Base-by-base conservation (phyloP, 768 basidiomycete species). In the Galerina sulciceps region DNA sequence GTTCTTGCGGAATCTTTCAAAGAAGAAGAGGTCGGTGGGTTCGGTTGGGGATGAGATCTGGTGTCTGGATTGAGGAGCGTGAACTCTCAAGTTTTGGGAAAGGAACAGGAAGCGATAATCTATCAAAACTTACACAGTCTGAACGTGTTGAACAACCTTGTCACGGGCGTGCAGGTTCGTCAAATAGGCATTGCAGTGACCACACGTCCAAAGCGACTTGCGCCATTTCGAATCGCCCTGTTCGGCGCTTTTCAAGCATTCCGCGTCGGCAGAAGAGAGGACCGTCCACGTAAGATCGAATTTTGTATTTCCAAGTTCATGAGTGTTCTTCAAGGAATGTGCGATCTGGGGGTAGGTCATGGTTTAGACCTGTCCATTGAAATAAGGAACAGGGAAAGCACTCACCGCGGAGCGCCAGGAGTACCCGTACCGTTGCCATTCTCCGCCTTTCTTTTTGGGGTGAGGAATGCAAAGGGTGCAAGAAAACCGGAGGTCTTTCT, bases 371-470 rank as follows among this genome's bases (percentile, higher is more conserved):
- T 31, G 20, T n/a, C 35, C 36, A 3, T 23, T n/a, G 2, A 42
- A 18, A 22, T 51, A 37, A 14, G 17, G 38, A 17, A 35, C 6
- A 17, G 14, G 17, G 14, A 17, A 2, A 14, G 10, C 3, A 43
- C 59, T 38, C 20, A 60, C 59, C 22, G 48, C 53, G 6, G 48
- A 17, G 44, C 60, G 60, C 60, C 60, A 61, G 18, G 36, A 35
- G 47, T 52, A 47, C 37, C 55, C 37, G 40, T 31, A 3, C 9
- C 37, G 15, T 10, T 47, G 22, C 54, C 54, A 55, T 17, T 15
- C 10, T 5, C 4, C 18, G 3, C 13, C 10, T n/a, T 15, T 37
- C 9, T n/a, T 5, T 17, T 34, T 36, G 18, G 34, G 20, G 36
- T 23, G 18, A 14, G 53, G 10, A 6, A 10, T 35, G 42, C 55